These are phyloP conservation scores for Juglanconis sp. DNA, from an alignment of 2,329 filamentous ascomycete species.

Conservation along the genomic window DNA sequence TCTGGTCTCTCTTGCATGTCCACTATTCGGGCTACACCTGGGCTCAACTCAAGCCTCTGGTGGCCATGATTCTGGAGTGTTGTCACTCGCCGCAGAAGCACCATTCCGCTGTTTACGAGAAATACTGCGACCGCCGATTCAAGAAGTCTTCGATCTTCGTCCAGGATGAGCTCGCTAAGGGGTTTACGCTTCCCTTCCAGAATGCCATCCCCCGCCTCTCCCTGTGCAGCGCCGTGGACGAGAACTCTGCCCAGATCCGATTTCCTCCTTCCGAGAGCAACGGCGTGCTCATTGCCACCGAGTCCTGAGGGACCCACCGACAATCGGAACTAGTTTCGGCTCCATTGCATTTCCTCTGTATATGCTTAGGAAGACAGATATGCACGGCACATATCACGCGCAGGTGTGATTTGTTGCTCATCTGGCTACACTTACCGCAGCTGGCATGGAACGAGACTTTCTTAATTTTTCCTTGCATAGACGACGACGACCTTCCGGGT, in stretches of 20 bases:
- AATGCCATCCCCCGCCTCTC: slow-evolving; percentile 32
- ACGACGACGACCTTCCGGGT: slow-evolving; percentile 6
- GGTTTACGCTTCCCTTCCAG: slow-evolving; percentile 51
- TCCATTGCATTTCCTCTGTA: slow-evolving; percentile 18
- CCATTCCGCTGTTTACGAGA: slow-evolving; percentile 84
- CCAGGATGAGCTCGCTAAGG: slow-evolving; percentile 65
- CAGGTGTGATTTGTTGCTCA: slow-evolving; percentile 17
- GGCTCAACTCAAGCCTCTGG: slow-evolving; percentile 72
- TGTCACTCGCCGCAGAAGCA: slow-evolving; percentile 78
- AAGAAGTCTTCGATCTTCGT: slow-evolving; percentile 82
- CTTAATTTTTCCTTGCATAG: slow-evolving; percentile 15
- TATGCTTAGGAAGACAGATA: slow-evolving; percentile 19
- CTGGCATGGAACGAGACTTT: slow-evolving; percentile 15
- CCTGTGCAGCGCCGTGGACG: slow-evolving; percentile 17
- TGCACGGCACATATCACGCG: slow-evolving; percentile 10
- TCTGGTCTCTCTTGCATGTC: slow-evolving; percentile 74
- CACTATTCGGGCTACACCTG: slow-evolving; percentile 94
- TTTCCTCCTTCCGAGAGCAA: slow-evolving; percentile 9
- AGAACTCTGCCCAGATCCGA: slow-evolving; percentile 10
- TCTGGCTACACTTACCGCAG: slow-evolving; percentile 14
- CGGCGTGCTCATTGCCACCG: slow-evolving; percentile 16
- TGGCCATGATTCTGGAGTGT: slow-evolving; percentile 80
- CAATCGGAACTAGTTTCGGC: slow-evolving; percentile 7
- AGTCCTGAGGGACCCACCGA: slow-evolving; percentile 12
- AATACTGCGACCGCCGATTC: slow-evolving; percentile 85